A percentile compares a stretch with the other conserved stretches of the same genome.
phyloP scores from a whole-genome alignment of 2,329 filamentous ascomycete genomes.

The Fusarium guadeloupense region DNA sequence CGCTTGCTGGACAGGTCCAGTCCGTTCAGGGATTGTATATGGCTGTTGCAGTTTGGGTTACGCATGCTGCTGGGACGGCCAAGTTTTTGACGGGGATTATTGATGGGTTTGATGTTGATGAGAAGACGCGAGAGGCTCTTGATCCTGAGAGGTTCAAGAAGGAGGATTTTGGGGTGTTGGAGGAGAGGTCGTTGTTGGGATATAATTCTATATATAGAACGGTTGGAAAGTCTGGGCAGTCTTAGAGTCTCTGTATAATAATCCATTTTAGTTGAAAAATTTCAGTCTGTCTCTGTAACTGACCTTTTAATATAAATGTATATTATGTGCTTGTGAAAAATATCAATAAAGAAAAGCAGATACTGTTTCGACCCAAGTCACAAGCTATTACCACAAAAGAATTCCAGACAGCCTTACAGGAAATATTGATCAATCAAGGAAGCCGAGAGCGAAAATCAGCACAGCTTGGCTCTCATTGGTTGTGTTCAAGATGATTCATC shows the following conservation, averaged over 20 bases:
- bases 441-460: neutral
- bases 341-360: no score
- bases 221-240: neutral
- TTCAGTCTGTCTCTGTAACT: no score
- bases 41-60: slow-evolving; percentile 39
- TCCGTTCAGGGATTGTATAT: slow-evolving; percentile 21
- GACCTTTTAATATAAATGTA: no score
- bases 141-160: slow-evolving; percentile 32
- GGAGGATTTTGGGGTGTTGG: slow-evolving; percentile 8
- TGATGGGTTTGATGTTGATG: slow-evolving; percentile 21
- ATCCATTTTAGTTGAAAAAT: no score
- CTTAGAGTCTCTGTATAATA: no score
- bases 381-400: no score
- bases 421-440: no score
- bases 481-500: neutral
- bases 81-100: slow-evolving; percentile 26
- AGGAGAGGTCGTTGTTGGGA: slow-evolving; percentile 27
- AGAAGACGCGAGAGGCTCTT: slow-evolving; percentile 11
- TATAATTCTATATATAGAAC: slow-evolving; percentile 42
- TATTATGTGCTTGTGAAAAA: no score
- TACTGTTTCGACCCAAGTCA: no score
- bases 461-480: no score
- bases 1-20: slow-evolving; percentile 15
- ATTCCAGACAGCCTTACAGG: no score
- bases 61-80: slow-evolving; percentile 31